Conservation (phyloP, 306 rosid species). For the Casuarina glauca region DNA sequence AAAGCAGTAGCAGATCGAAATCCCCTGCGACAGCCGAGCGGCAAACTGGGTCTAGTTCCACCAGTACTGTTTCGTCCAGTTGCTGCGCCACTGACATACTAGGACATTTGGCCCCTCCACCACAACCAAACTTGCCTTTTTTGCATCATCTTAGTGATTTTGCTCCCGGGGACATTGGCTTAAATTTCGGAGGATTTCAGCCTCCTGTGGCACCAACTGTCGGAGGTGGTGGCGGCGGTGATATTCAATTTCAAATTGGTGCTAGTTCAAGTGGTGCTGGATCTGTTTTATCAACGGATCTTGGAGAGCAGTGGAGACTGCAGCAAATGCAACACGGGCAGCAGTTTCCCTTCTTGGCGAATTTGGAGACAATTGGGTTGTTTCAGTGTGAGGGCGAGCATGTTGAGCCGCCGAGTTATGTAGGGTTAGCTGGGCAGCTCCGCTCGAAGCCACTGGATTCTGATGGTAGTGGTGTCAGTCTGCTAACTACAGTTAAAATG, state of each 20-base stretch:
- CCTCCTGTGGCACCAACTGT: constrained; percentile 32
- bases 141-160: constrained; percentile 48
- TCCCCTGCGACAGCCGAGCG: constrained; percentile 37
- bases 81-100: constrained; percentile 43
- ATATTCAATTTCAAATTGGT: constrained; percentile 48
- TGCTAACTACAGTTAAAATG: constrained; percentile 43
- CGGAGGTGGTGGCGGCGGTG: constrained; percentile 24
- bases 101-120: constrained; percentile 40
- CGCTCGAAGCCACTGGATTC: constrained; percentile 50
- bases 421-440: constrained; percentile 30
- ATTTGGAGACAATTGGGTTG: constrained; percentile 51
- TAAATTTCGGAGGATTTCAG: constrained; percentile 42
- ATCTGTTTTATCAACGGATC: constrained; percentile 33
- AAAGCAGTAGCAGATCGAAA: constrained; percentile 47
- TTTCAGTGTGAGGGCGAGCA: constrained; percentile 46
- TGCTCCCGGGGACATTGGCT: constrained; percentile 41
- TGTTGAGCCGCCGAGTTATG: constrained; percentile 33
- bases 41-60: constrained; percentile 45
- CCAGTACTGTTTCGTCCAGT: constrained; percentile 48
- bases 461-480: constrained; percentile 37
- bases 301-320: constrained; percentile 64
- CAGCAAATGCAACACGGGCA: constrained; percentile 45
- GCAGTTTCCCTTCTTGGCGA: constrained; percentile 62
- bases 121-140: constrained; percentile 52
- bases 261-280: constrained; percentile 17